Base-by-base conservation (phyloP, 208 protist species). In the Trypanosoma platydactyli region DNA sequence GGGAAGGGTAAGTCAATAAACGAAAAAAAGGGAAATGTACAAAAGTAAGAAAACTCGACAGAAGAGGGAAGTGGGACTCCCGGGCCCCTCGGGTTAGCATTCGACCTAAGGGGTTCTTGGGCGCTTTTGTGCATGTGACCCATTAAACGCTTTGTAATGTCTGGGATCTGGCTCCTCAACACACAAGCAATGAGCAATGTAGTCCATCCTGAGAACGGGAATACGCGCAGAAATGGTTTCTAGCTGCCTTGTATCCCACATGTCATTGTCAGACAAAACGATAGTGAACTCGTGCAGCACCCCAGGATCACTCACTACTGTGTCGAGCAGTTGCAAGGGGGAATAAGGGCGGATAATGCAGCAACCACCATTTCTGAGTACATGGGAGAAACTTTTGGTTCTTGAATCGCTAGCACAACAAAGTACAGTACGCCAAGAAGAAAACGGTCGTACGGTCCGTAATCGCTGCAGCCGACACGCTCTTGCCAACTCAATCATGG, bases 111-210 rank as follows among this genome's bases (percentile, higher is more conserved):
- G 4, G 22, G 5, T 9, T 38, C 51, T 64, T 35, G 50, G 45
- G 18, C 71, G 52, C 42, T 77, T 77, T 29, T 50, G 64, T 29
- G 48, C 11, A 13, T 56, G 67, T 15, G 67, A 20, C 25, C 52
- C 40, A 41, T 29, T 42, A 49, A 79, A 46, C 1, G 86, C 20
- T 30, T 66, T 53, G 64, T 77, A 82, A 9, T 68, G 67, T 5
- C 53, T 33, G 22, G 63, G 44, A 4, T 68, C 51, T 15, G 80
- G 72, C 24, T 61, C 60, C 52, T 73, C 46, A 11, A 71, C 42
- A 68, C 77, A 90, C 49, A 93, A 55, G 54, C 59, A 86, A 46
- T 90, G 79, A 9, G 86, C 77, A 40, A 93, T 29, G 58, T 89
- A 93, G 25, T 93, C 83, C 24, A 92, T 49, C 16, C 72, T 74